A percentile compares a stretch with the other conserved stretches of the same genome.
phyloP scores from a whole-genome alignment of 768 basidiomycete species.

The Pisolithus albus region DNA sequence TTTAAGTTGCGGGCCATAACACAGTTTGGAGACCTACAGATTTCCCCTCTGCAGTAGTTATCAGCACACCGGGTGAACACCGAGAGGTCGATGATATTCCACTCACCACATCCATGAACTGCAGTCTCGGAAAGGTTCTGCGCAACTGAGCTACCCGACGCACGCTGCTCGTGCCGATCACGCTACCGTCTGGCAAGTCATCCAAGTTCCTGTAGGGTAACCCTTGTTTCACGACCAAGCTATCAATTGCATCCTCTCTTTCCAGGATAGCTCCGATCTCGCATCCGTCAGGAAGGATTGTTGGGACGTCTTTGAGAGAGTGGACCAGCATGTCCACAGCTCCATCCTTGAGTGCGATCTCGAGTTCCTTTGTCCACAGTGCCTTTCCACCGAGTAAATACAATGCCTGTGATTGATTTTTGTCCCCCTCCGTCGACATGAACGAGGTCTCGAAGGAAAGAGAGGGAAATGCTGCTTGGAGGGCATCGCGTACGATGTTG shows the following conservation, averaged over 20 bases:
- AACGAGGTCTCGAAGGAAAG: slow-evolving; percentile 45
- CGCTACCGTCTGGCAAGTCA: slow-evolving; percentile 80
- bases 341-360: slow-evolving; percentile 66
- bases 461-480: slow-evolving; percentile 51
- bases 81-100: slow-evolving; percentile 2
- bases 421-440: slow-evolving; percentile 77
- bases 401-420: slow-evolving; percentile 83
- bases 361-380: slow-evolving; percentile 95
- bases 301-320: slow-evolving; percentile 90
- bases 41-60: slow-evolving; percentile 62
- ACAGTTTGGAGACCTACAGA: slow-evolving; percentile 46
- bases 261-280: slow-evolving; percentile 78
- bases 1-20: not conserved
- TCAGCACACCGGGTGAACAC: not conserved
- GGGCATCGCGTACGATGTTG: slow-evolving; percentile 61
- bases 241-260: slow-evolving; percentile 85
- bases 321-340: slow-evolving; percentile 91
- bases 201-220: slow-evolving; percentile 61
- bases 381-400: slow-evolving; percentile 89
- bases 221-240: slow-evolving; percentile 78
- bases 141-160: slow-evolving; percentile 86
- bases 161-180: slow-evolving; percentile 95
- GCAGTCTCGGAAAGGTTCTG: slow-evolving; percentile 65
- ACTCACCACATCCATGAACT: slow-evolving; percentile 86
- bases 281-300: slow-evolving; percentile 76